phyloP scores from a whole-genome alignment of 2,329 filamentous ascomycete species.

The Eutypella sp. region DNA sequence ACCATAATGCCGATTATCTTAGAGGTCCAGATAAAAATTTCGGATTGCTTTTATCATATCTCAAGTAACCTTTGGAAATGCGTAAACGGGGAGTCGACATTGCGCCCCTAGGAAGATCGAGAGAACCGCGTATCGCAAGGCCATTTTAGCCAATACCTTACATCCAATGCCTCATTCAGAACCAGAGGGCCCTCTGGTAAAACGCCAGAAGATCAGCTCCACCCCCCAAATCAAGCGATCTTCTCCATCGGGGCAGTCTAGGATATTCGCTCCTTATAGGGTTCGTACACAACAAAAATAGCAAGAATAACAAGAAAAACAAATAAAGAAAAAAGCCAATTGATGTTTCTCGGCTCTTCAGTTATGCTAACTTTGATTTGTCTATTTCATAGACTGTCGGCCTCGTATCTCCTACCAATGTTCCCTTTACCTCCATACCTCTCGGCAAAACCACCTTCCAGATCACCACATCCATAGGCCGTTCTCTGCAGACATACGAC shows the following conservation, averaged over 20 bases:
- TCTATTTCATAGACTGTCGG: conserved; percentile 73
- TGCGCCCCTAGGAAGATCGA: not conserved
- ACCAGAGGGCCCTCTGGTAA: conserved; percentile 59
- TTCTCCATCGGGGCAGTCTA: conserved; percentile 54
- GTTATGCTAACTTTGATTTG: conserved; percentile 3
- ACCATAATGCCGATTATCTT: too few relatives aligned
- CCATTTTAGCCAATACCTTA: not conserved
- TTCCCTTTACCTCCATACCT: conserved; percentile 85
- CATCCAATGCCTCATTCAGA: conserved; percentile 52
- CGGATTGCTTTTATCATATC: too few relatives aligned
- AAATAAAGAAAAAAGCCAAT: too few relatives aligned
- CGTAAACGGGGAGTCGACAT: too few relatives aligned
- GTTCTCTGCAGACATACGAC: conserved; percentile 92
- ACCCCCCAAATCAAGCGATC: conserved; percentile 32
- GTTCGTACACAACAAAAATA: conserved; percentile 41
- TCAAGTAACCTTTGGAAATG: too few relatives aligned
- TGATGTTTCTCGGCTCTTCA: too few relatives aligned
- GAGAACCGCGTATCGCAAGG: not conserved
- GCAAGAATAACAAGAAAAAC: too few relatives aligned
- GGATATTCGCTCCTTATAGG: conserved; percentile 89
- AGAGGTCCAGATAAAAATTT: too few relatives aligned
- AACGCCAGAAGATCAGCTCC: conserved; percentile 67
- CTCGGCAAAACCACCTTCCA: conserved; percentile 94
- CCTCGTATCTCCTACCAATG: conserved; percentile 81
- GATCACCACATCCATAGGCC: conserved; percentile 90